A percentile compares a stretch with the other conserved stretches of the same genome.
Conservation (phyloP, 208 protist genomes). For the Herpetomonas tarakana region DNA sequence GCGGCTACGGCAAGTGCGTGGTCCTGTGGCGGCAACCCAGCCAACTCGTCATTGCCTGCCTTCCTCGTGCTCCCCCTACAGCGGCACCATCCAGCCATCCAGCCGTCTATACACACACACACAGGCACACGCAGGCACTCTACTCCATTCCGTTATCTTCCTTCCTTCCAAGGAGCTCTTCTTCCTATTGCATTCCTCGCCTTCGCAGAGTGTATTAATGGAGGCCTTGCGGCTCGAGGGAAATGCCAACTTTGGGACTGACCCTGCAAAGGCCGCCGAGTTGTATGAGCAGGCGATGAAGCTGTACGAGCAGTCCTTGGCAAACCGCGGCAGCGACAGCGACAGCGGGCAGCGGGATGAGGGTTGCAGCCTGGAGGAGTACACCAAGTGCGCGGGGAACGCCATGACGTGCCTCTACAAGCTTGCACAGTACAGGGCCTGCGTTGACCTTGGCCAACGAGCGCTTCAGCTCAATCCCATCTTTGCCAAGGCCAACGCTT, state of each 20-base stretch:
- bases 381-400: constrained; percentile 80
- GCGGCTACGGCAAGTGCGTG: too few relatives aligned
- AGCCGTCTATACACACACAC: too few relatives aligned
- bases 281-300: constrained; percentile 53
- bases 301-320: constrained; percentile 33
- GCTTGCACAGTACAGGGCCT: constrained; percentile 30
- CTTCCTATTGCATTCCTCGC: too few relatives aligned
- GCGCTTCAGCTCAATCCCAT: constrained; percentile 61
- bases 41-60: too few relatives aligned
- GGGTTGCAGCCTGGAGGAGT: constrained; percentile 58
- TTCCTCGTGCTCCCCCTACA: too few relatives aligned
- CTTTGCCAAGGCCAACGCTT: constrained; percentile 81
- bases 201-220: too few relatives aligned
- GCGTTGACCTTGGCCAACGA: constrained; percentile 35
- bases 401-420: constrained; percentile 80
- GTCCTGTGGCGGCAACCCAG: too few relatives aligned
- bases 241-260: constrained; percentile 53
- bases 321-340: constrained; percentile 6
- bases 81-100: too few relatives aligned
- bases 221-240: constrained; percentile 63
- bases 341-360: neutral
- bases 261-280: constrained; percentile 41
- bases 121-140: too few relatives aligned
- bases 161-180: too few relatives aligned
- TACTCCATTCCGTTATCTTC: too few relatives aligned